These are phyloP conservation scores for Podospora tetraspora DNA, from an alignment of 495 filamentous ascomycete species.

Conservation along the genomic window DNA sequence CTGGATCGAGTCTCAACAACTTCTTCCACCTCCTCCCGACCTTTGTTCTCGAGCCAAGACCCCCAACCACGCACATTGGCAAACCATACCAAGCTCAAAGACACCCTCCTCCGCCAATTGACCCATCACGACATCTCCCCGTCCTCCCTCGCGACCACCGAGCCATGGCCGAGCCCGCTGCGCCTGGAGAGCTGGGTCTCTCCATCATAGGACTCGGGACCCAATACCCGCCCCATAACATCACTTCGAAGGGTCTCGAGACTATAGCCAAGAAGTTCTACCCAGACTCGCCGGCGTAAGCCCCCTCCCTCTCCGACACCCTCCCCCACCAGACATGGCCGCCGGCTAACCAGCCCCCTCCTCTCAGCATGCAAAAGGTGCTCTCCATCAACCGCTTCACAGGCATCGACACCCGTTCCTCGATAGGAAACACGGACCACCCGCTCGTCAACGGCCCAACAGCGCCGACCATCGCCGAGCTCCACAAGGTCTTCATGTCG, in stretches of 20 bases:
- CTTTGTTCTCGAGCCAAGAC: not conserved
- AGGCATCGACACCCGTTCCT: slow-evolving; percentile 57
- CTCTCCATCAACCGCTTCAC: slow-evolving; percentile 58
- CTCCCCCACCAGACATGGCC: not conserved
- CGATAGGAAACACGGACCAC: slow-evolving; percentile 52
- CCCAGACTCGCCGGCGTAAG: slow-evolving; percentile 47
- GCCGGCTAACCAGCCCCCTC: not conserved
- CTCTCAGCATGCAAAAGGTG: slow-evolving; percentile 49
- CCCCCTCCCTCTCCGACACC: not conserved
- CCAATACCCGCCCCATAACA: slow-evolving; percentile 46
- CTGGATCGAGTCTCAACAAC: not conserved
- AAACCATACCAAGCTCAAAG: not conserved
- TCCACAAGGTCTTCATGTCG: slow-evolving; percentile 50
- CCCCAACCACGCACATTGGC: not conserved
- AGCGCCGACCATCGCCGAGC: slow-evolving; percentile 51
- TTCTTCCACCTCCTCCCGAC: not conserved
- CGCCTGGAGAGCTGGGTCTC: slow-evolving; percentile 40
- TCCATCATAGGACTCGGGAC: slow-evolving; percentile 46
- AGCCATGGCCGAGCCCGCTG: slow-evolving; percentile 23
- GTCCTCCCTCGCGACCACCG: not conserved
- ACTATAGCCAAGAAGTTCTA: slow-evolving; percentile 43
- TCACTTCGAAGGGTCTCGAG: slow-evolving; percentile 36
- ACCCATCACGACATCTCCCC: not conserved
- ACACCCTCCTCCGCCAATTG: slow-evolving; percentile 13
- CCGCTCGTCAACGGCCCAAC: slow-evolving; percentile 48